Evolutionary conservation across 1,139 yeast species (phyloP), one percentile per base, ranked within the genome.

Genomic region (Ashbya aceris): DNA sequence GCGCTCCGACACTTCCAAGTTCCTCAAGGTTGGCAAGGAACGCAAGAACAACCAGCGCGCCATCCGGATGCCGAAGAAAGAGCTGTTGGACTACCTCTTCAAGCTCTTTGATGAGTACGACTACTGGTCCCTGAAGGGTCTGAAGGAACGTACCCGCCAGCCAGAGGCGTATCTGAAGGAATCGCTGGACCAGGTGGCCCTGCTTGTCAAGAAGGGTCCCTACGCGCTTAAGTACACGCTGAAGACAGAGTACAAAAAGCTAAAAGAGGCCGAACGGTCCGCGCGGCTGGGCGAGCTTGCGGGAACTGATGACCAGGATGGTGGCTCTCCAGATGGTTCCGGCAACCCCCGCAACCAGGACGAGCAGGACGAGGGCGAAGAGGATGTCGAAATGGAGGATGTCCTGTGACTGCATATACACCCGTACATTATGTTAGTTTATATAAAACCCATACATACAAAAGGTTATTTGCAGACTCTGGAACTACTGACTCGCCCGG

Each of bases 161-260:
- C 99, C 99, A 1, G 98, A 93, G 61, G 81, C 84, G 3, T 93
- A 85, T 61, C 70, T 91, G 52, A 87, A 91, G 59, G 96, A 89
- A 60, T 83, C 91, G 42, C 69, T 91, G 41, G 98, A 91, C 47
- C 78, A 84, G 39, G 86, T 91, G 60, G 98, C 98, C 1, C 75
- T 77, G 36, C 71, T 91, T 56, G 89, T 84, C 54, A 87, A 91
- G 59, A 86, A 86, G 62, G 99, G 99, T 14, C 96, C 98, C 1
- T 89, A 89, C 60, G 94, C 97, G 1, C 74, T 89, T 58, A 89
- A 85, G 63, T 91, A 89, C 65, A 81, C 87, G 44, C 69, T 91
- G 57, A 85, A 84, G 65, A 91, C 89, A 7, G 98, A 91, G 64
- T 91, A 84, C 64, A 84, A 82, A 65, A 80, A 80, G 58, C 70